Conservation (phyloP, 371 early-diverging fungal genomes). For the Nematocida sp. region DNA sequence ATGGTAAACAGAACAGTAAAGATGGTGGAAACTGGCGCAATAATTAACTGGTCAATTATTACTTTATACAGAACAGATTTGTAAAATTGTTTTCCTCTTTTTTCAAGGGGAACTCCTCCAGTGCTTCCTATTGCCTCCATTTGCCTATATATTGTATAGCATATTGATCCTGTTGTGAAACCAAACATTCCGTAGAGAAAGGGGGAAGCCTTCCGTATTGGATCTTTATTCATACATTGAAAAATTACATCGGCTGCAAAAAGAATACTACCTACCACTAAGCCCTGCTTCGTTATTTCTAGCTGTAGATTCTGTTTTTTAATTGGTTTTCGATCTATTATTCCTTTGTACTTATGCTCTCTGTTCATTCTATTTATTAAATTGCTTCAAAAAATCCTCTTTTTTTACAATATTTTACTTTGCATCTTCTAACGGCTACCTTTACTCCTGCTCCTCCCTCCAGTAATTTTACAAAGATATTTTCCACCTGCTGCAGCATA, state of each 20-base stretch:
- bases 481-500: constrained; percentile 29
- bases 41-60: constrained; percentile 49
- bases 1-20: constrained; percentile 11
- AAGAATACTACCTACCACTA: constrained; percentile 2
- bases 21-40: constrained; percentile 29
- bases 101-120: neutral
- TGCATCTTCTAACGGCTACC: constrained; percentile 16
- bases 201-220: neutral
- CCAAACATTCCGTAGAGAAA: constrained; percentile 23
- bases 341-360: constrained; percentile 14
- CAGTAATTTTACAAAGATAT: constrained; percentile 7
- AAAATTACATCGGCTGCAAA: constrained; percentile 14
- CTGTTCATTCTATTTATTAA: constrained; percentile 32
- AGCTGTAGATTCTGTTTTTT: neutral
- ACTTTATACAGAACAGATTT: constrained; percentile 33
- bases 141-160: constrained; percentile 28
- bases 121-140: neutral
- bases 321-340: constrained; percentile 29
- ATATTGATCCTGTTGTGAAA: constrained; percentile 31
- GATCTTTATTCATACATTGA: neutral
- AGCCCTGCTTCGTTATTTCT: constrained; percentile 20
- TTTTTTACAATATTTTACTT: constrained; percentile 38
- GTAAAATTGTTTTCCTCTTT: neutral
- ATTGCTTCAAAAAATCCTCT: constrained; percentile 56
- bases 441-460: constrained; percentile 4